Percentiles rank a stretch among this genome's conserved stretches.
Evolutionary conservation across 2,329 filamentous ascomycete species (phyloP).

Genomic region (Pseudogymnoascus pannorum): DNA sequence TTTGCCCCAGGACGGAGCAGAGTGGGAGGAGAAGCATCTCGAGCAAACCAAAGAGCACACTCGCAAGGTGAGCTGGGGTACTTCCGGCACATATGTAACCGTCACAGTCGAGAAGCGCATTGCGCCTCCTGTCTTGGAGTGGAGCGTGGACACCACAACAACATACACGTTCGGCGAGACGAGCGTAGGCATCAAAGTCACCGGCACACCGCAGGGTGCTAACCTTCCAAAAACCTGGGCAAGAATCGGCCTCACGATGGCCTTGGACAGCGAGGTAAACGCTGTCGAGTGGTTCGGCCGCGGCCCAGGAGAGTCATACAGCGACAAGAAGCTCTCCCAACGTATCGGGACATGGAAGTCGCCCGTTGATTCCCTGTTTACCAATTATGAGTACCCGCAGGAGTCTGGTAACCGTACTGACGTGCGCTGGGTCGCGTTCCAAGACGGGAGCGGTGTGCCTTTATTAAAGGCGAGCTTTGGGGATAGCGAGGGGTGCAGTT

Average conservation of each 20-base stretch:
- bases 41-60: constrained; percentile 41
- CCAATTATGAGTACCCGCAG: constrained; percentile 61
- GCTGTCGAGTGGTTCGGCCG: constrained; percentile 57
- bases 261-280: constrained; percentile 32
- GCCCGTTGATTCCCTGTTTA: constrained; percentile 44
- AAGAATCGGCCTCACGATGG: constrained; percentile 53
- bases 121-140: constrained; percentile 57
- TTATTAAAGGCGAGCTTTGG: constrained; percentile 41
- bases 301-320: constrained; percentile 59
- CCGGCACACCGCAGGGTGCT: constrained; percentile 39
- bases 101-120: constrained; percentile 46
- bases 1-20: constrained; percentile 36
- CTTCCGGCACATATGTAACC: constrained; percentile 23
- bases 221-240: constrained; percentile 51
- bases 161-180: constrained; percentile 48
- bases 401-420: constrained; percentile 60
- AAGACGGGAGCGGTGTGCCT: constrained; percentile 23
- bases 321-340: constrained; percentile 57
- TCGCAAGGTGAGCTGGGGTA: constrained; percentile 24
- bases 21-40: constrained; percentile 46
- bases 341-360: constrained; percentile 45
- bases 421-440: constrained; percentile 50
- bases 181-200: constrained; percentile 42
- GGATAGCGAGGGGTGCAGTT: constrained; percentile 43
- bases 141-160: constrained; percentile 44